phyloP scores from a whole-genome alignment of 352 stramenopile genomes.

The Globisporangium emineosum region DNA sequence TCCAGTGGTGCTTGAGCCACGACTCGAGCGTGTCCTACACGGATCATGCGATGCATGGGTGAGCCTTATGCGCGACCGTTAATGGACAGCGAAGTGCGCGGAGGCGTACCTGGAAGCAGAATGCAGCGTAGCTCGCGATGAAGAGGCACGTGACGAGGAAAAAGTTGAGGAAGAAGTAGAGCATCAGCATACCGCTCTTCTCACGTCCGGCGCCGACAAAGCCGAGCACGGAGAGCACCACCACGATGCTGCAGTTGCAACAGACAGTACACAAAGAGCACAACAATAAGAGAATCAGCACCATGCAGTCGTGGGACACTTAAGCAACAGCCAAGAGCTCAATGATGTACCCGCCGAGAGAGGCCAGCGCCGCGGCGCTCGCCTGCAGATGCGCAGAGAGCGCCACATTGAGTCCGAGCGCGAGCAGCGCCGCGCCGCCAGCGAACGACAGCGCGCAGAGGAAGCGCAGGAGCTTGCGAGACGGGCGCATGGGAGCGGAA shows the following conservation, averaged over 20 bases:
- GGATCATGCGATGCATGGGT: background rate
- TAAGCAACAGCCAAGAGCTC: background rate
- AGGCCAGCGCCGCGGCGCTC: constrained; percentile 44
- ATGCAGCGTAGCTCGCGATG: constrained; percentile 54
- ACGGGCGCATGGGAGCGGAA: constrained; percentile 44
- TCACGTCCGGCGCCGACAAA: constrained; percentile 61
- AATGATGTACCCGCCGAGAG: constrained; percentile 31
- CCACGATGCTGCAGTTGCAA: constrained; percentile 21
- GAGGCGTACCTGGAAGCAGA: constrained; percentile 45
- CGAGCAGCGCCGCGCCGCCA: constrained; percentile 46
- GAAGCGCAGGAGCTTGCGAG: constrained; percentile 55
- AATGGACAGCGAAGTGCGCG: background rate
- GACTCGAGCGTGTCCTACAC: constrained; percentile 40
- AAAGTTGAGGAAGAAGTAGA: constrained; percentile 80
- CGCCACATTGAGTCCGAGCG: constrained; percentile 51
- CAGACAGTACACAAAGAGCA: constrained; percentile 10
- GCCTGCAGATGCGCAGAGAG: constrained; percentile 43
- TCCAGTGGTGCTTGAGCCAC: constrained; percentile 82
- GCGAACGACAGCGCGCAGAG: constrained; percentile 57
- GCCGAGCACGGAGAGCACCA: constrained; percentile 55
- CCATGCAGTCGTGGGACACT: background rate
- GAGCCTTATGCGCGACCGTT: background rate
- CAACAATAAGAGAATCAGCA: background rate
- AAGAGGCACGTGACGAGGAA: constrained; percentile 59
- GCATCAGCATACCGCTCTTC: constrained; percentile 63